Conservation (phyloP, 306 rosid species). For the Dryas alaskensis region DNA sequence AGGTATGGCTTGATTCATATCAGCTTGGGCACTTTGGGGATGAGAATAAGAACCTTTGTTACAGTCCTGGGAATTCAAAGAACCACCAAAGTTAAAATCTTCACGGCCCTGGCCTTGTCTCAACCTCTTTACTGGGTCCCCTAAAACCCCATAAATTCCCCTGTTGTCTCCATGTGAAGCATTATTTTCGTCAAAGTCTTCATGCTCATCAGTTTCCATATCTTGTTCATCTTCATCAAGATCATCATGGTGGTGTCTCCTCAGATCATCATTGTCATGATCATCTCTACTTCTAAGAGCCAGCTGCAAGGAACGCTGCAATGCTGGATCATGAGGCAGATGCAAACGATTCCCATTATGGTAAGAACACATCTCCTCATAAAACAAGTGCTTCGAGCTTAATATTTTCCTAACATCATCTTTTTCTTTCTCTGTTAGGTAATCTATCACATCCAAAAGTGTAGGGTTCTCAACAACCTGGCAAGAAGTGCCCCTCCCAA, state of each 20-base stretch:
- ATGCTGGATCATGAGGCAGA: conserved; percentile 80
- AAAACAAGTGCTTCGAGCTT: conserved; percentile 83
- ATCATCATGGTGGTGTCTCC: conserved; percentile 65
- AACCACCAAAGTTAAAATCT: conserved; percentile 42
- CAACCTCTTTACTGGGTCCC: conserved; percentile 53
- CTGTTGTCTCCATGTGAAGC: conserved; percentile 49
- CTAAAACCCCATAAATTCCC: conserved; percentile 40
- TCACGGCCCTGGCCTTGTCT: conserved; percentile 48
- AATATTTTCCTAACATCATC: conserved; percentile 76
- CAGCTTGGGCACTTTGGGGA: conserved; percentile 38
- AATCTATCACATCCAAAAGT: conserved; percentile 63
- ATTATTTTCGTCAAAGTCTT: conserved; percentile 62
- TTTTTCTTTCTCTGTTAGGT: conserved; percentile 75
- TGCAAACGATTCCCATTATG: conserved; percentile 82
- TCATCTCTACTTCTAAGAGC: conserved; percentile 74
- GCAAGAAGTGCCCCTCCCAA: conserved; percentile 92
- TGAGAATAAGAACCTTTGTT: conserved; percentile 45
- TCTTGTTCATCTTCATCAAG: conserved; percentile 70
- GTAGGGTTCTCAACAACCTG: conserved; percentile 84
- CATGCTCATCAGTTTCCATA: conserved; percentile 62
- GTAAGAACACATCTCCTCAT: conserved; percentile 94
- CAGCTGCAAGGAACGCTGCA: conserved; percentile 76
- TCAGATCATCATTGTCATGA: conserved; percentile 55
- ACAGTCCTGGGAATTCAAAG: conserved; percentile 48
- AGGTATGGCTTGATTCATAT: conserved; percentile 47